Conservation (phyloP, 306 rosid genomes). For the Cucurbita pepo region DNA sequence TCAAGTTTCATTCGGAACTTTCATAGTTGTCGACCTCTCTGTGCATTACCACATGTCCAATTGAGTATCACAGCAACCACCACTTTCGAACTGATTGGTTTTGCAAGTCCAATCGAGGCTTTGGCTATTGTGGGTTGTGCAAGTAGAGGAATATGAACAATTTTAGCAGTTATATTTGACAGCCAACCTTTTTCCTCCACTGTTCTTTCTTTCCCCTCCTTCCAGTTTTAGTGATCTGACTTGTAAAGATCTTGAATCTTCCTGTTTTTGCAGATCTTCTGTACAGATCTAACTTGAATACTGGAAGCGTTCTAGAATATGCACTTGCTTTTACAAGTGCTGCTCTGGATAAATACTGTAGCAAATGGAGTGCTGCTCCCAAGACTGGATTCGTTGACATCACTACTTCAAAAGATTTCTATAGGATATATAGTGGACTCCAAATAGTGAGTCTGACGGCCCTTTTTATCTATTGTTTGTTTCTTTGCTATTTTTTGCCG, state of each 20-base stretch:
- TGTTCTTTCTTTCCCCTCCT: not conserved
- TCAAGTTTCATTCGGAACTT: too few relatives aligned
- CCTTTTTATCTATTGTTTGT: not conserved
- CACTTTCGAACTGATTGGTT: too few relatives aligned
- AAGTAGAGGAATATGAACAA: not conserved
- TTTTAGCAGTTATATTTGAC: not conserved
- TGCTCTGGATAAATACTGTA: conserved; percentile 84
- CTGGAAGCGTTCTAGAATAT: conserved; percentile 93
- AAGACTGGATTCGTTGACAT: conserved; percentile 95
- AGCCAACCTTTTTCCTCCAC: not conserved
- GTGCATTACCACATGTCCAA: too few relatives aligned
- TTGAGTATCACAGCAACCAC: too few relatives aligned
- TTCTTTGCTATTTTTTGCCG: not conserved
- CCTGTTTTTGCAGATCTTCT: conserved; percentile 58
- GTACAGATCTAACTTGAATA: conserved; percentile 85
- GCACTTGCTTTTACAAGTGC: conserved; percentile 97
- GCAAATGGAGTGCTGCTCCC: conserved; percentile 89
- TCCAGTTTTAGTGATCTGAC: not conserved
- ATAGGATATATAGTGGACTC: conserved; percentile 91
- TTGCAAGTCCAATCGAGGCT: too few relatives aligned
- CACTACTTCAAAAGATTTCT: conserved; percentile 88
- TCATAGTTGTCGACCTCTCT: too few relatives aligned
- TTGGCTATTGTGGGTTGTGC: too few relatives aligned
- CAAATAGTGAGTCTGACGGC: conserved; percentile 61
- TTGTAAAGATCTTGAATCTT: not conserved